A percentile compares a stretch with the other conserved stretches of the same genome.
Conservation (phyloP, 257 asterid species). For the Apocynum venetum region DNA sequence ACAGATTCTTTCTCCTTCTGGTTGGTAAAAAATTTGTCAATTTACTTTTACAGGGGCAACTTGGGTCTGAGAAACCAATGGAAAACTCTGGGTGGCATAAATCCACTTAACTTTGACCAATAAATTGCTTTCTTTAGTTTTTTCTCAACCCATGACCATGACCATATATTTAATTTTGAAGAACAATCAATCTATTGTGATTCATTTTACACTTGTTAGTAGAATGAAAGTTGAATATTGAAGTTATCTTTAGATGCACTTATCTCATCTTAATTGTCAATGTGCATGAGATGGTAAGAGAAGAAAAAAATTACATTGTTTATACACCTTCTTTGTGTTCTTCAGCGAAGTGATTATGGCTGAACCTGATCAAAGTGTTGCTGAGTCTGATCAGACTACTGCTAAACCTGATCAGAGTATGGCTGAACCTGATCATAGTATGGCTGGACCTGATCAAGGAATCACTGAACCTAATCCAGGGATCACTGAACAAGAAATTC, state of each 20-base stretch:
- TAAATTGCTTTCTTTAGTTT: neutral
- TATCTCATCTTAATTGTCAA: neutral
- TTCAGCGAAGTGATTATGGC: conserved; percentile 39
- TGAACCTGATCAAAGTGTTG: conserved; percentile 44
- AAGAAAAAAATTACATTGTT: neutral
- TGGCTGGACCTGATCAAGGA: conserved; percentile 50
- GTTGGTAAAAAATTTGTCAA: neutral
- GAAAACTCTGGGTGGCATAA: neutral
- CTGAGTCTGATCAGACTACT: too few relatives aligned
- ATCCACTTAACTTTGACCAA: neutral
- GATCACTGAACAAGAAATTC: conserved; percentile 24
- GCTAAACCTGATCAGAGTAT: conserved; percentile 47
- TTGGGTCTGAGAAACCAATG: neutral
- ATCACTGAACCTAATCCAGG: conserved; percentile 40
- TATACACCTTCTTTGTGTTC: neutral
- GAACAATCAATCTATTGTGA: neutral
- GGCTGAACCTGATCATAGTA: conserved; percentile 36
- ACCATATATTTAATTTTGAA: neutral
- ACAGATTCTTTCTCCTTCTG: neutral
- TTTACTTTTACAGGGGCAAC: neutral
- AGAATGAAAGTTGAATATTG: neutral
- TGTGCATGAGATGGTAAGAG: neutral
- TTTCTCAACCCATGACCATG: neutral
- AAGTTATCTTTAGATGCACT: neutral
- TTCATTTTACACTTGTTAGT: neutral